Evolutionary conservation across 2,329 filamentous ascomycete species (phyloP).

Genomic region (Penicillium crustosum): DNA sequence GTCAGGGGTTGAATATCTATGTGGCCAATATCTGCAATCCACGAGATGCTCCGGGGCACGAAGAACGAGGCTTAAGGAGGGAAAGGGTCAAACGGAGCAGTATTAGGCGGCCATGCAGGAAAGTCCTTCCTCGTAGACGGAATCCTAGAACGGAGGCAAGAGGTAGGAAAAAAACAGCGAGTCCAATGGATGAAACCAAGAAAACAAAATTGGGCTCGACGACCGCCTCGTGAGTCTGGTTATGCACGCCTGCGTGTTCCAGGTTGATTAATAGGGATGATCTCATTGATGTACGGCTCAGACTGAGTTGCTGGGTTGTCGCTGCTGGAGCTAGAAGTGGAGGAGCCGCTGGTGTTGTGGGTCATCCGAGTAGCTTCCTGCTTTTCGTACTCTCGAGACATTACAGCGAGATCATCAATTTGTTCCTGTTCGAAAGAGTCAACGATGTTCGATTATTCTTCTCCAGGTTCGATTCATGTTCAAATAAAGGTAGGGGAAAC

Average conservation of each 20-base stretch:
- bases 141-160: not conserved
- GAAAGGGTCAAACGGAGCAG: not conserved
- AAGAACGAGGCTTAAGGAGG: not conserved
- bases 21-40: not conserved
- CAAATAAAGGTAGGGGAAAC: not conserved
- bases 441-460: conserved; percentile 1
- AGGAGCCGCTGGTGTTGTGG: conserved; percentile 23
- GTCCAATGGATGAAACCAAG: not conserved
- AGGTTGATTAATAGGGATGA: conserved; percentile 39
- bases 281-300: conserved; percentile 47
- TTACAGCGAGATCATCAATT: conserved; percentile 50
- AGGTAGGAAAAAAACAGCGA: not conserved
- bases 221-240: conserved; percentile 30
- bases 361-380: conserved; percentile 49
- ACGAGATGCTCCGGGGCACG: not conserved
- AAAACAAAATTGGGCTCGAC: conserved; percentile 9
- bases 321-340: conserved; percentile 3
- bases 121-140: not conserved
- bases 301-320: conserved; percentile 12
- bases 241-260: conserved; percentile 30
- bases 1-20: not conserved
- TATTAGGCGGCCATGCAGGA: not conserved
- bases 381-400: conserved; percentile 50
- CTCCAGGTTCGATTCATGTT: not conserved
- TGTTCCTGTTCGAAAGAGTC: conserved; percentile 40